These are phyloP conservation scores for Penicillium paxilli DNA, from an alignment of 495 filamentous ascomycete species.

Conservation along the genomic window DNA sequence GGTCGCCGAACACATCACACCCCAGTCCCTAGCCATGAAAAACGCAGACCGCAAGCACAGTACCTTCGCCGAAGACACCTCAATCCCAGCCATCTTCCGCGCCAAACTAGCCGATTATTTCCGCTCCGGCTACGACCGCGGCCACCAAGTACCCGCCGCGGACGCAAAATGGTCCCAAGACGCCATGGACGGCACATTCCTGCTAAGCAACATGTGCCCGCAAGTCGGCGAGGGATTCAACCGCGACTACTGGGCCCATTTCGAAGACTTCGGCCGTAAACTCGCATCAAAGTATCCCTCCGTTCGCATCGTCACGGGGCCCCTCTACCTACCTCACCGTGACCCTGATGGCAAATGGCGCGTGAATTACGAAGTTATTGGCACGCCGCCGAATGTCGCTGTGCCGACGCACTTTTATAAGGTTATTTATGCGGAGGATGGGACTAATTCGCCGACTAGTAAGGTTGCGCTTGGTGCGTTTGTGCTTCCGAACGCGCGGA, in stretches of 20 bases:
- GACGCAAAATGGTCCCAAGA: constrained; percentile 94
- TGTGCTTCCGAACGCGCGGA: constrained; percentile 90
- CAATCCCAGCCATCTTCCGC: constrained; percentile 82
- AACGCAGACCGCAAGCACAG: constrained; percentile 84
- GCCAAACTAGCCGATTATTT: constrained; percentile 90
- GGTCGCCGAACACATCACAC: constrained; percentile 97
- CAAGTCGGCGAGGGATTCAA: constrained; percentile 98
- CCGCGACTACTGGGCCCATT: constrained; percentile 97
- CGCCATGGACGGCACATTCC: constrained; percentile 94
- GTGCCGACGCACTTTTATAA: constrained; percentile 99
- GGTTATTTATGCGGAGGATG: constrained; percentile 93
- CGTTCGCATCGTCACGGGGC: constrained; percentile 90
- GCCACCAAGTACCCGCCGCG: constrained; percentile 87
- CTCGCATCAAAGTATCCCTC: constrained; percentile 79
- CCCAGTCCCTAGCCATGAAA: constrained; percentile 71
- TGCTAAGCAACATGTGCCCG: constrained; percentile 92
- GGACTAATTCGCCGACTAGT: constrained; percentile 52
- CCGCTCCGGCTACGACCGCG: constrained; percentile 77
- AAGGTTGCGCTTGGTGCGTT: constrained; percentile 91
- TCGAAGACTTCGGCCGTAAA: constrained; percentile 92
- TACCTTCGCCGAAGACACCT: constrained; percentile 76
- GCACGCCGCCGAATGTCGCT: constrained; percentile 87
- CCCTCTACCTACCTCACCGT: constrained; percentile 82
- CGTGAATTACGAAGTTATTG: constrained; percentile 96
- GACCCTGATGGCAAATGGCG: constrained; percentile 92